These are phyloP conservation scores for Wickerhamomyces ciferrii DNA, from an alignment of 805 yeast species.

Conservation along the genomic window DNA sequence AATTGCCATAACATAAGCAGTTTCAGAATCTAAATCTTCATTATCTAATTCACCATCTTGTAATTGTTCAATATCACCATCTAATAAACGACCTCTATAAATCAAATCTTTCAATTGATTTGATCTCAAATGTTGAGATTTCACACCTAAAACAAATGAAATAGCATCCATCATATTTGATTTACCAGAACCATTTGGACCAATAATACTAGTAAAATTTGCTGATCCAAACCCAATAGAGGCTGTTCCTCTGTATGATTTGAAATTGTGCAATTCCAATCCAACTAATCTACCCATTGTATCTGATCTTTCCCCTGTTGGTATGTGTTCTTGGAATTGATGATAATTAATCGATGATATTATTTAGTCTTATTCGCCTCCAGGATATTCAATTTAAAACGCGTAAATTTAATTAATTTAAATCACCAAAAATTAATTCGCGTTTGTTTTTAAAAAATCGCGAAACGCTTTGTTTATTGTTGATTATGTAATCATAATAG, in stretches of 20 bases:
- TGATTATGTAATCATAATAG: background rate
- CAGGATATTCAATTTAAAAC: background rate
- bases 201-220: conserved; percentile 84
- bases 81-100: conserved; percentile 59
- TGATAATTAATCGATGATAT: too few species aligned
- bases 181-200: conserved; percentile 99
- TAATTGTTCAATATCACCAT: conserved; percentile 19
- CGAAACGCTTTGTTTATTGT: background rate
- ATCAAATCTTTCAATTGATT: conserved; percentile 68
- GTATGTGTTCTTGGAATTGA: too few species aligned
- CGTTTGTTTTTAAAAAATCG: background rate
- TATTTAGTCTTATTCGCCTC: too few species aligned
- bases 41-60: conserved; percentile 17
- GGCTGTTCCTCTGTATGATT: conserved; percentile 79
- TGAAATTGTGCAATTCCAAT: conserved; percentile 79
- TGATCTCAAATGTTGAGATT: conserved; percentile 72
- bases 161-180: conserved; percentile 97
- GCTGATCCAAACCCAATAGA: conserved; percentile 79
- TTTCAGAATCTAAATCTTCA: conserved; percentile 22
- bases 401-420: background rate
- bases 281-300: conserved; percentile 80
- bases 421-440: background rate
- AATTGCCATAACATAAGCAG: conserved; percentile 74
- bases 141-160: conserved; percentile 87
- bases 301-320: too few species aligned